phyloP scores from a whole-genome alignment of 2,329 filamentous ascomycete species.

The Fusarium longipes region DNA sequence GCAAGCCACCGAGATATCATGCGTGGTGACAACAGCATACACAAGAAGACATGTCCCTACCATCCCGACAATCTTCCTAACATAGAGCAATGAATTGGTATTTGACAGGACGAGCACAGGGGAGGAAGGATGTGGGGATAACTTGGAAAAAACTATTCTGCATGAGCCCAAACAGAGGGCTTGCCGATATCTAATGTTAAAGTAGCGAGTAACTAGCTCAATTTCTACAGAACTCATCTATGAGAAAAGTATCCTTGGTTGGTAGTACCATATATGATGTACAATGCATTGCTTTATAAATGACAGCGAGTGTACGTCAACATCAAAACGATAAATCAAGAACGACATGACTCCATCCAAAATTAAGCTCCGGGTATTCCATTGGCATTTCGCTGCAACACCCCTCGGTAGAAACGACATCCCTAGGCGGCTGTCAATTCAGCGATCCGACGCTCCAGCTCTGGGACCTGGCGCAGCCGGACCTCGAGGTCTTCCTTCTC shows the following conservation, averaged over 20 bases:
- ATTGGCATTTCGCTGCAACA: not conserved
- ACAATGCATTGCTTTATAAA: constrained; percentile 3
- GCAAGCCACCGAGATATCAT: constrained; percentile 50
- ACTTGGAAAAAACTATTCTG: not conserved
- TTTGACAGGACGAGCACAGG: not conserved
- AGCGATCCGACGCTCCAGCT: constrained; percentile 84
- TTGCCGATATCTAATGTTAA: not conserved
- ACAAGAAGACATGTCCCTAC: constrained; percentile 47
- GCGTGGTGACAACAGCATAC: constrained; percentile 49
- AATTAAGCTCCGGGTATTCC: constrained; percentile 14
- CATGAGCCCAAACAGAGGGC: not conserved
- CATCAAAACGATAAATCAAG: not conserved
- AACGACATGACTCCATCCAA: constrained; percentile 2
- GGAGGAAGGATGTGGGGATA: not conserved
- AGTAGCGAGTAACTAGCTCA: not conserved
- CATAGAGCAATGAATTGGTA: not conserved
- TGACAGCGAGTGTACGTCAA: not conserved
- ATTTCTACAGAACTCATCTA: not conserved
- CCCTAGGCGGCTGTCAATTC: constrained; percentile 70
- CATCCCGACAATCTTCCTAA: constrained; percentile 42
- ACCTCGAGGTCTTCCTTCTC: constrained; percentile 95
- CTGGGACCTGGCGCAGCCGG: constrained; percentile 84
- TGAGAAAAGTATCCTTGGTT: not conserved
- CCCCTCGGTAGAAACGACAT: not conserved
- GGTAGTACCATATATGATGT: not conserved